Evolutionary conservation across 1,139 yeast genomes (phyloP).

Genomic region (Nakaseomyces uthaithaninus): DNA sequence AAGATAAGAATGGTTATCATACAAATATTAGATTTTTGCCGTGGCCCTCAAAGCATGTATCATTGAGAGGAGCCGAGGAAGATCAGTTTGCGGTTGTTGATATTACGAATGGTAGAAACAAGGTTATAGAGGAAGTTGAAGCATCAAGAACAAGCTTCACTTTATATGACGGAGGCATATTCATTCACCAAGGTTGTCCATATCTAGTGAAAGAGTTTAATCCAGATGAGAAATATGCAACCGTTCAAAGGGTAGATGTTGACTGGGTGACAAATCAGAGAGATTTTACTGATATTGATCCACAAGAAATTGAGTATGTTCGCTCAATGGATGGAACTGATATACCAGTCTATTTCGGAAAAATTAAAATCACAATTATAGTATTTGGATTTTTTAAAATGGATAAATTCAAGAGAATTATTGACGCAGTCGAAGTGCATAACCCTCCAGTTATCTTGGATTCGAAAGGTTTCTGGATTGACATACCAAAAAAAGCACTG

Average conservation of each 20-base stretch:
- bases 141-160: conserved; percentile 84
- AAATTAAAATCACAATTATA: conserved; percentile 56
- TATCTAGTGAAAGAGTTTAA: conserved; percentile 80
- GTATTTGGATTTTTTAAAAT: conserved; percentile 93
- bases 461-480: conserved; percentile 88
- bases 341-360: conserved; percentile 68
- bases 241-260: conserved; percentile 78
- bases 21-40: conserved; percentile 62
- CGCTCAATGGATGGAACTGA: conserved; percentile 47
- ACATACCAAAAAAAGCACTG: conserved; percentile 61
- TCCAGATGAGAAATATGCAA: conserved; percentile 65
- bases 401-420: conserved; percentile 62
- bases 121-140: conserved; percentile 84
- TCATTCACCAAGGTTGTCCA: conserved; percentile 86
- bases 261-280: conserved; percentile 91
- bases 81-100: conserved; percentile 81
- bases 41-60: conserved; percentile 67
- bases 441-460: conserved; percentile 68
- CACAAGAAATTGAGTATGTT: conserved; percentile 60
- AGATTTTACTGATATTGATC: conserved; percentile 89
- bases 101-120: conserved; percentile 62
- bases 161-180: conserved; percentile 90
- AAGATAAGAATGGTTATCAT: conserved; percentile 48
- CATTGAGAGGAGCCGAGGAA: conserved; percentile 78
- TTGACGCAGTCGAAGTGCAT: conserved; percentile 88